Base-by-base conservation (phyloP, 768 basidiomycete species). In the Suillus alpinus region DNA sequence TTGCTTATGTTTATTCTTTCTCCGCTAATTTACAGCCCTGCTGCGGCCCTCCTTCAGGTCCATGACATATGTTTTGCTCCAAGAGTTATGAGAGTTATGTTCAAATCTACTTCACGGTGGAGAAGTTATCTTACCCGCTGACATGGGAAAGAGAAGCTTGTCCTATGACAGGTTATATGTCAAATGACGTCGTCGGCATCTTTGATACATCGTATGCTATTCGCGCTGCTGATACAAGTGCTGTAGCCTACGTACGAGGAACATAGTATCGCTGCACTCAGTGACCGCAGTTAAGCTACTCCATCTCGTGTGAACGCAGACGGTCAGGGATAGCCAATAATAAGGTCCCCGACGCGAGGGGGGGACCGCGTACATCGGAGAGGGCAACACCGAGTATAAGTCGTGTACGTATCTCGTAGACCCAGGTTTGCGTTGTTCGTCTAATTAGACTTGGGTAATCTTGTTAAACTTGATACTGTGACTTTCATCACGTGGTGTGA, bases 401-500 rank as follows among this genome's bases (percentile, higher is more conserved):
- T n/a, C 8, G 31, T 56, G 6, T 16, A 18, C 13, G 41, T 47
- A 50, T 20, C 46, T 29, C n/a, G 20, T 32, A 34, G 31, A 50
- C 26, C 36, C 2, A 18, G 18, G 29, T 44, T 16, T n/a, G 29
- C 13, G 46, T 16, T 13, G 13, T 14, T 14, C 23, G 6, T 23
- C 12, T 44, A 12, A n/a, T 44, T 12, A 12, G 43, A 44, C 20
- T 44, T 23, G 43, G 13, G 12, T 36, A 36, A 10, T 10, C 2
- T 39, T 41, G 26, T 37, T 18, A n/a, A 20, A 6, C 10, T 18
- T 10, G 20, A 49, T 10, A 47, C 31, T 58, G 50, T 59, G 44
- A 69, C 56, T 63, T 51, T 0, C 0, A 6, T 16, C 72, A 73
- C 69, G 70, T 73, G 72, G 57, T 36, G 72, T 75, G 67, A 73